Percentiles rank a stretch among this genome's conserved stretches.
Evolutionary conservation across 495 filamentous ascomycete genomes (phyloP).

Genomic region (Aspergillus avenaceus): DNA sequence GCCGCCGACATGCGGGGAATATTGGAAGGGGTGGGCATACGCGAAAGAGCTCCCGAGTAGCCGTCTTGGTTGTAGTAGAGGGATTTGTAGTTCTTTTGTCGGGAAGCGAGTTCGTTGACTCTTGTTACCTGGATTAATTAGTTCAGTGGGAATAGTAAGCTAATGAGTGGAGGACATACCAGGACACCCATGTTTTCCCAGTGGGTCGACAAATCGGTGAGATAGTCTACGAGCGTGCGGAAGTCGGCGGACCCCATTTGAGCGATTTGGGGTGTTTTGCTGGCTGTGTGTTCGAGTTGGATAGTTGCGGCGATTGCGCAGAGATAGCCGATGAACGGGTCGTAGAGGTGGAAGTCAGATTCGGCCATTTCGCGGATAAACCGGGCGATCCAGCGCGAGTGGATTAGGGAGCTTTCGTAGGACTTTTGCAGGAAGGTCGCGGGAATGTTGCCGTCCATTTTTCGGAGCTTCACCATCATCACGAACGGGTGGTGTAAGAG

Average conservation of each 20-base stretch:
- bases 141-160: not conserved
- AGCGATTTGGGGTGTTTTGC: constrained; percentile 23
- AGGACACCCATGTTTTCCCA: constrained; percentile 24
- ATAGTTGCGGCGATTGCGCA: constrained; percentile 28
- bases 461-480: constrained; percentile 26
- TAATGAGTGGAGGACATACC: constrained; percentile 3
- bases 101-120: constrained; percentile 20
- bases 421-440: constrained; percentile 31
- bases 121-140: constrained; percentile 9
- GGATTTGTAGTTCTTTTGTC: constrained; percentile 24
- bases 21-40: constrained; percentile 25
- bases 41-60: constrained; percentile 20
- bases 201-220: constrained; percentile 17
- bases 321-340: constrained; percentile 27
- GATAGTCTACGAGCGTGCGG: constrained; percentile 20
- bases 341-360: constrained; percentile 13
- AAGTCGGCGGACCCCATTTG: constrained; percentile 22
- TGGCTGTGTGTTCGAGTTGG: constrained; percentile 25
- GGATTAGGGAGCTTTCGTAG: constrained; percentile 26
- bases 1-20: constrained; percentile 23
- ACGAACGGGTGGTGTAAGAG: constrained; percentile 28
- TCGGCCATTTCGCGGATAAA: constrained; percentile 25
- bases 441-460: constrained; percentile 22
- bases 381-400: constrained; percentile 27
- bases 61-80: constrained; percentile 28